Conservation (phyloP, 1,139 yeast species). For the Geotrichum carabidarum region DNA sequence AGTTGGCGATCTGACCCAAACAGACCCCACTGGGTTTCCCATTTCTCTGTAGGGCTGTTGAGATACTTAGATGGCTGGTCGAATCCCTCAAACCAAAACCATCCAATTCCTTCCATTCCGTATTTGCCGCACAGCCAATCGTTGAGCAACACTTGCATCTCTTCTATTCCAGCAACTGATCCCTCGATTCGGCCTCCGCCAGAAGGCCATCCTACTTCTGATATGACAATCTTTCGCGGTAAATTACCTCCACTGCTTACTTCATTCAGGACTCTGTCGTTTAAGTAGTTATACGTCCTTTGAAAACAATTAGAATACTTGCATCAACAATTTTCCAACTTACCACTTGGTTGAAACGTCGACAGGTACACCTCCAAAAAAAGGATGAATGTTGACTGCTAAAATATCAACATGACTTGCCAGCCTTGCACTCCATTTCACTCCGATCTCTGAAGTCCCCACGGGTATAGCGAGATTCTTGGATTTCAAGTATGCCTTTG, state of each 20-base stretch:
- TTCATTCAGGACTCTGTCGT: constrained; percentile 41
- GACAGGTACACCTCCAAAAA: constrained; percentile 56
- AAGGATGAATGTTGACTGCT: constrained; percentile 67
- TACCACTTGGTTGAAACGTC: constrained; percentile 49
- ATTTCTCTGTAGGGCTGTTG: constrained; percentile 45
- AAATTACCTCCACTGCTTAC: constrained; percentile 26
- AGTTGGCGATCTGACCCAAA: constrained; percentile 48
- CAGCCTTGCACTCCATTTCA: constrained; percentile 37
- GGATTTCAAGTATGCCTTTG: constrained; percentile 39
- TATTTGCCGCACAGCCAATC: constrained; percentile 48
- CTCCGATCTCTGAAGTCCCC: constrained; percentile 56
- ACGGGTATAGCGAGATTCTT: constrained; percentile 42
- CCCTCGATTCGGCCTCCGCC: constrained; percentile 49
- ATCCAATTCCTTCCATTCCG: constrained; percentile 39
- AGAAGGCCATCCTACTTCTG: constrained; percentile 73
- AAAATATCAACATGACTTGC: constrained; percentile 47
- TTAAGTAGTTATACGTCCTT: constrained; percentile 44
- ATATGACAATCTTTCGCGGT: constrained; percentile 39
- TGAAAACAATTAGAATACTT: neutral
- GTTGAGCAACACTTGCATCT: constrained; percentile 47
- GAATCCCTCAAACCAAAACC: constrained; percentile 67
- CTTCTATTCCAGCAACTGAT: constrained; percentile 46
- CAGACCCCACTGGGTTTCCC: constrained; percentile 75
- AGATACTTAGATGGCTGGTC: constrained; percentile 69
- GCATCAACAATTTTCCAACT: neutral